These are phyloP conservation scores for Chlamydomonas reinhardtii DNA, from an alignment of 163 green algal species.

Conservation along the genomic window DNA sequence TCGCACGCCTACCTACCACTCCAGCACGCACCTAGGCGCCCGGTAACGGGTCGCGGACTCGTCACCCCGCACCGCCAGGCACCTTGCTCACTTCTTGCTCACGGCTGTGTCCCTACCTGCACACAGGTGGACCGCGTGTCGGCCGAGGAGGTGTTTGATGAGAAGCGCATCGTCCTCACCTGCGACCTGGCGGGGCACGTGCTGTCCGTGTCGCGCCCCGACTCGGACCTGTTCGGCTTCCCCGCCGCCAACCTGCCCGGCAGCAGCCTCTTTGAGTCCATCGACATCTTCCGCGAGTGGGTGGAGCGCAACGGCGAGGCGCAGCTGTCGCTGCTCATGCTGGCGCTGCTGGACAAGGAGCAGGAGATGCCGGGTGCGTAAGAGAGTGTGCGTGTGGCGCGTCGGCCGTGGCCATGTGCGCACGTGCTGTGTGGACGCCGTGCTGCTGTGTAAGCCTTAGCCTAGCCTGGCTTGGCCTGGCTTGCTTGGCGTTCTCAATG, in stretches of 20 bases:
- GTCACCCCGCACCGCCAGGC: no score
- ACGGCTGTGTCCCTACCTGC: no score
- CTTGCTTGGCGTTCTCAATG: no score
- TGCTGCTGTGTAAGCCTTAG: no score
- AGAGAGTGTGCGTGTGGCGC: background rate
- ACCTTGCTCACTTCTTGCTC: no score
- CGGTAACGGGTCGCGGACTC: no score
- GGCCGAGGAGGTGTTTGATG: background rate
- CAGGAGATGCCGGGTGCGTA: background rate
- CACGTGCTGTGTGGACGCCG: no score
- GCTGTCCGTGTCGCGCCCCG: background rate
- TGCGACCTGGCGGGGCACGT: background rate
- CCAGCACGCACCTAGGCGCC: no score
- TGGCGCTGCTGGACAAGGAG: background rate
- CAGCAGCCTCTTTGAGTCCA: background rate
- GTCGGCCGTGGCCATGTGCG: no score
- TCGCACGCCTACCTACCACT: no score
- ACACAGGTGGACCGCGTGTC: background rate
- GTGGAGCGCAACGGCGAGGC: background rate
- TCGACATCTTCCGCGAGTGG: slow-evolving; percentile 15
- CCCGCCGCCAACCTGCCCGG: background rate
- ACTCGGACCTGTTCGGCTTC: background rate
- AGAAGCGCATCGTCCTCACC: slow-evolving; percentile 5
- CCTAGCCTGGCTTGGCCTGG: no score
- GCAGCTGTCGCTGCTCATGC: background rate